phyloP scores from a whole-genome alignment of 2,329 filamentous ascomycete genomes.

The Nannizzia gypsea region DNA sequence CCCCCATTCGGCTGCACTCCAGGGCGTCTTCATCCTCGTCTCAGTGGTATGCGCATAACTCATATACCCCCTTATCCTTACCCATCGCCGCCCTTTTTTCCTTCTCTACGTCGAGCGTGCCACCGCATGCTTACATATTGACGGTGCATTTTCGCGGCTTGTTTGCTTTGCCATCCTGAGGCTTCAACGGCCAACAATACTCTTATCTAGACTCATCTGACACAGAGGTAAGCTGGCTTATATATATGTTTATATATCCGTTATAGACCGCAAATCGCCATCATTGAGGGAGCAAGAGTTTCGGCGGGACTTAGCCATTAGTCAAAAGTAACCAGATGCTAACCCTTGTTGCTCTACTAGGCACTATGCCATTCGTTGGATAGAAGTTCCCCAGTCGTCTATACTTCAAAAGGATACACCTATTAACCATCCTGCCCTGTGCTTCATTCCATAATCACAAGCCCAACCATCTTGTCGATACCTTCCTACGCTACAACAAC shows the following conservation, averaged over 20 bases:
- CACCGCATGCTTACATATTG: background rate
- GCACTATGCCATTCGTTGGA: background rate
- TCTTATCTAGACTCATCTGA: background rate
- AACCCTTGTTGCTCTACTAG: background rate
- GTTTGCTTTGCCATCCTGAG: background rate
- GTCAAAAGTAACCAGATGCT: background rate
- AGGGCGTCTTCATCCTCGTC: background rate
- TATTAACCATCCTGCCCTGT: background rate
- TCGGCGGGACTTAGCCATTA: background rate
- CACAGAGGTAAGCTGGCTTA: background rate
- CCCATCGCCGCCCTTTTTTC: background rate
- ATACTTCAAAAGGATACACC: background rate
- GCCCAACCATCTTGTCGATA: background rate
- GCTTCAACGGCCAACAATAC: background rate
- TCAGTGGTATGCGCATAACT: background rate
- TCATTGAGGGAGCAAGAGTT: background rate
- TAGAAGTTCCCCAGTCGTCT: background rate
- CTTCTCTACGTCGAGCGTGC: background rate
- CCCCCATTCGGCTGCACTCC: background rate
- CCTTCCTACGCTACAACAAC: background rate
- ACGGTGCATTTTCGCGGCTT: background rate
- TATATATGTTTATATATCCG: background rate
- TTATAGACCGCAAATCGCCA: too few relatives aligned
- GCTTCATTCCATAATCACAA: background rate
- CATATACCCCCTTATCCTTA: background rate